phyloP scores from a whole-genome alignment of 495 filamentous ascomycete species.

The Lepidopterella palustris region DNA sequence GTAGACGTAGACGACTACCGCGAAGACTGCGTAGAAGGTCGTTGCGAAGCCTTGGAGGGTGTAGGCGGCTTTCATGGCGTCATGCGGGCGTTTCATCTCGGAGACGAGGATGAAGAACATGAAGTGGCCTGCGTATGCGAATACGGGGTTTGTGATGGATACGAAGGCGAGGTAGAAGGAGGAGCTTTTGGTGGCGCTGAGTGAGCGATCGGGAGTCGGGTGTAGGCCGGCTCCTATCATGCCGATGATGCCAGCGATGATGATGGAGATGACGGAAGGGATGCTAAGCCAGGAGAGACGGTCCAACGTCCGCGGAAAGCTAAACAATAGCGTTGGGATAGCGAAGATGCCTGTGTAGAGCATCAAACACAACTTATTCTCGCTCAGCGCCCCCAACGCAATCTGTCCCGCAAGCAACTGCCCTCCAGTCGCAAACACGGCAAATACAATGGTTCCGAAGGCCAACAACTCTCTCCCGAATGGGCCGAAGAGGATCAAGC shows the following conservation, averaged over 20 bases:
- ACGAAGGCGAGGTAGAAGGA: conserved; percentile 39
- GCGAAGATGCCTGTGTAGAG: conserved; percentile 42
- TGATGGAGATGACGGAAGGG: conserved; percentile 33
- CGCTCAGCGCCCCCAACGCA: conserved; percentile 33
- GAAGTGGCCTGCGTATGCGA: conserved; percentile 41
- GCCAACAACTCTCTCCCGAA: conserved; percentile 32
- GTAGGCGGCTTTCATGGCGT: conserved; percentile 50
- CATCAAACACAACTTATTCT: conserved; percentile 41
- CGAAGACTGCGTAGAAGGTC: conserved; percentile 49
- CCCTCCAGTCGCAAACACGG: conserved; percentile 42
- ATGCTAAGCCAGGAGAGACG: conserved; percentile 28
- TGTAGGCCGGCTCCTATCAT: conserved; percentile 41
- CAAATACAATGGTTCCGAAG: conserved; percentile 34
- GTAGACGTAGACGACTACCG: conserved; percentile 47
- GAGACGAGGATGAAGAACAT: conserved; percentile 54
- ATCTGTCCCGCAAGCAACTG: conserved; percentile 42
- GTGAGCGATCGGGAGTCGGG: conserved; percentile 22
- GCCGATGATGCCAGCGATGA: conserved; percentile 38
- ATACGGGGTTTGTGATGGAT: conserved; percentile 41
- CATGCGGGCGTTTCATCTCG: conserved; percentile 52
- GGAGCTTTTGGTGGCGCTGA: conserved; percentile 24
- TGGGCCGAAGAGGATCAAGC: conserved; percentile 33
- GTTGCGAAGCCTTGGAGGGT: conserved; percentile 43
- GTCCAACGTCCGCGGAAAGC: conserved; percentile 31
- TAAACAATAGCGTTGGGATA: conserved; percentile 37